Percentiles rank a stretch among this genome's conserved stretches.
phyloP scores from a whole-genome alignment of 2,329 filamentous ascomycete species.

The Cordyceps fumosorosea region DNA sequence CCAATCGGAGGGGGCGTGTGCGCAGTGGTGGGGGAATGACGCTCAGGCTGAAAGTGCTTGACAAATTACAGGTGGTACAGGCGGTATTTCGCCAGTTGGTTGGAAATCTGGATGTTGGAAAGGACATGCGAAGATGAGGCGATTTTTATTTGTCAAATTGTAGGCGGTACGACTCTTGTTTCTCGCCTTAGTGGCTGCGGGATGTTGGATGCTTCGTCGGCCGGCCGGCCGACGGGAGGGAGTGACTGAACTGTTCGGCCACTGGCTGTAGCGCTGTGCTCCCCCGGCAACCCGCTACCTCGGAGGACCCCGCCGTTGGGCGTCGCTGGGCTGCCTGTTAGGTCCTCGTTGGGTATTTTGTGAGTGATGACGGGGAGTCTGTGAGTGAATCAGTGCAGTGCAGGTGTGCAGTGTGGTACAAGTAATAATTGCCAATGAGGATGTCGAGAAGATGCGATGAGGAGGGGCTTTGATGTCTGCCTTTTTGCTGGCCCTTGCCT shows the following conservation, averaged over 20 bases:
- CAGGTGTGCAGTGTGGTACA: neutral
- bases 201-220: no score
- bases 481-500: neutral
- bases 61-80: neutral
- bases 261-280: neutral
- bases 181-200: no score
- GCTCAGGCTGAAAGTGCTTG: neutral
- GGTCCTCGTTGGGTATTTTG: neutral
- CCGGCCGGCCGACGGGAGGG: no score
- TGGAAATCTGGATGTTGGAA: neutral
- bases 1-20: slow-evolving; percentile 5
- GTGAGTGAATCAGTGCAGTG: neutral
- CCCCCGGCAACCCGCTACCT: neutral
- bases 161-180: no score
- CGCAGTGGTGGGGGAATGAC: neutral
- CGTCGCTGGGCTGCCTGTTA: neutral
- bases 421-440: neutral
- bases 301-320: neutral
- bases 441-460: neutral
- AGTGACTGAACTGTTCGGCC: neutral
- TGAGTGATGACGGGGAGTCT: neutral
- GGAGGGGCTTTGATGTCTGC: neutral
- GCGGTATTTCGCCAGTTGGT: neutral
- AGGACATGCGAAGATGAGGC: neutral
- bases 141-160: neutral